Percentiles rank a stretch among this genome's conserved stretches.
These are phyloP conservation scores for Suillus spraguei DNA, from an alignment of 768 basidiomycete genomes.

Conservation along the genomic window DNA sequence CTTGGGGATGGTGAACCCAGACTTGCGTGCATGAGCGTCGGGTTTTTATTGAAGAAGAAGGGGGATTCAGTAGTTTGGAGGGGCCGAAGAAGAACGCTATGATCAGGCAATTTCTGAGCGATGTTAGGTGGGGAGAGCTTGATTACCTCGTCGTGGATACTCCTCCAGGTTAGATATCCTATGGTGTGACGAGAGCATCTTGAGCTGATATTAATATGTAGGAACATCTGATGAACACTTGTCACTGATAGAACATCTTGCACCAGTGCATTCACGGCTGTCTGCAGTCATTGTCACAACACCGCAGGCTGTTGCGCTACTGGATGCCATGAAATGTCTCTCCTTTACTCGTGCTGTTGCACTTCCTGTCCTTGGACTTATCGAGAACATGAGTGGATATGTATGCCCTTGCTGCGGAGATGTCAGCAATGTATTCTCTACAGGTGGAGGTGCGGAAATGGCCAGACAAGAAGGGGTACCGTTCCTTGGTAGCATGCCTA, in stretches of 20 bases:
- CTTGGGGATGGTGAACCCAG: constrained; percentile 55
- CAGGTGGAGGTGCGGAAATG: constrained; percentile 90
- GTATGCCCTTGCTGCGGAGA: constrained; percentile 97
- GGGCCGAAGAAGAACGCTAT: constrained; percentile 98
- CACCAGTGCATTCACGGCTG: constrained; percentile 76
- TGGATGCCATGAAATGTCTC: constrained; percentile 95
- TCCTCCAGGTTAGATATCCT: constrained; percentile 76
- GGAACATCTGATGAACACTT: constrained; percentile 99
- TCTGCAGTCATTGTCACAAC: constrained; percentile 94
- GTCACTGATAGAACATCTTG: constrained; percentile 91
- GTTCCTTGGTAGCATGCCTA: constrained; percentile 89
- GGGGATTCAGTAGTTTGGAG: constrained; percentile 97
- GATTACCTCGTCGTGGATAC: constrained; percentile 96
- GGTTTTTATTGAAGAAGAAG: constrained; percentile 87
- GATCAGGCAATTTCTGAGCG: constrained; percentile 93
- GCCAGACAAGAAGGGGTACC: constrained; percentile 69
- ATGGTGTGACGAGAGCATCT: constrained; percentile 8
- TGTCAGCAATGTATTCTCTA: constrained; percentile 92
- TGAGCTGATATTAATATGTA: constrained; percentile 37
- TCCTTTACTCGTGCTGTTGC: constrained; percentile 91
- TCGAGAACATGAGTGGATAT: constrained; percentile 99
- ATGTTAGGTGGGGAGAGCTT: constrained; percentile 93
- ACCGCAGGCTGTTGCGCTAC: constrained; percentile 93
- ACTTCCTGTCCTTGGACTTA: constrained; percentile 85
- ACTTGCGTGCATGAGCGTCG: constrained; percentile 95